Evolutionary conservation across 1,284 basidiomycete genomes (phyloP).

Genomic region (Papiliotrema nemorosa): DNA sequence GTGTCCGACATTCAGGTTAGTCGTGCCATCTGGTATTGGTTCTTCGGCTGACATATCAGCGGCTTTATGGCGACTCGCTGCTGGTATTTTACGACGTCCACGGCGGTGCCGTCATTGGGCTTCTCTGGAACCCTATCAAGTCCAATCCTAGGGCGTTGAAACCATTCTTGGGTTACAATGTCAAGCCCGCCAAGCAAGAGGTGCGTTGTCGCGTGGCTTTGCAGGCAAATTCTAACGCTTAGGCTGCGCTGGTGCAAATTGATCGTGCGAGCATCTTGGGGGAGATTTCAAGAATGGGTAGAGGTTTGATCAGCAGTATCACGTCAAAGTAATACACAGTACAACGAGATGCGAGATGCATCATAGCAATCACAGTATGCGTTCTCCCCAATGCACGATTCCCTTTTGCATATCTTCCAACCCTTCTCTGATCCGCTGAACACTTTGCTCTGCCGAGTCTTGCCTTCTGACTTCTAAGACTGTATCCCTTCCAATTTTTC

Average conservation of each 20-base stretch:
- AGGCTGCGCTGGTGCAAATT: conserved; percentile 61
- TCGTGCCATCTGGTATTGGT: conserved; percentile 4
- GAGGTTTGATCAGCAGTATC: conserved; percentile 62
- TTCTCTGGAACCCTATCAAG: conserved; percentile 75
- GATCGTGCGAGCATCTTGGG: conserved; percentile 67
- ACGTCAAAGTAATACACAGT: conserved; percentile 12
- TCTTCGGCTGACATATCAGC: conserved; percentile 48
- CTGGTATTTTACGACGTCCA: conserved; percentile 80
- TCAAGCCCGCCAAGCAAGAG: conserved; percentile 52
- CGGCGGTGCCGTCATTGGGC: conserved; percentile 76
- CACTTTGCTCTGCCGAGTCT: conserved; percentile 22
- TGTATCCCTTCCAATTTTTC: conserved; percentile 16
- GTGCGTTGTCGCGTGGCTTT: conserved; percentile 12
- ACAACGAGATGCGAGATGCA: background rate
- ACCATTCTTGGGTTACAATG: conserved; percentile 76
- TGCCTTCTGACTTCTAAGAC: conserved; percentile 34
- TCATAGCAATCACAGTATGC: conserved; percentile 9
- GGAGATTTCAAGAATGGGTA: conserved; percentile 76
- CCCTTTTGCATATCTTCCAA: conserved; percentile 31
- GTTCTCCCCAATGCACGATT: conserved; percentile 30
- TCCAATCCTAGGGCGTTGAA: conserved; percentile 61
- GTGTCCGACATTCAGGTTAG: conserved; percentile 68
- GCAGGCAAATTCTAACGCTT: conserved; percentile 4
- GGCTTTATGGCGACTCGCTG: conserved; percentile 71
- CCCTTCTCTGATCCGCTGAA: conserved; percentile 24